Percentiles rank a stretch among this genome's conserved stretches.
phyloP scores from a whole-genome alignment of 2,329 filamentous ascomycete species.

The Colletotrichum lupini region DNA sequence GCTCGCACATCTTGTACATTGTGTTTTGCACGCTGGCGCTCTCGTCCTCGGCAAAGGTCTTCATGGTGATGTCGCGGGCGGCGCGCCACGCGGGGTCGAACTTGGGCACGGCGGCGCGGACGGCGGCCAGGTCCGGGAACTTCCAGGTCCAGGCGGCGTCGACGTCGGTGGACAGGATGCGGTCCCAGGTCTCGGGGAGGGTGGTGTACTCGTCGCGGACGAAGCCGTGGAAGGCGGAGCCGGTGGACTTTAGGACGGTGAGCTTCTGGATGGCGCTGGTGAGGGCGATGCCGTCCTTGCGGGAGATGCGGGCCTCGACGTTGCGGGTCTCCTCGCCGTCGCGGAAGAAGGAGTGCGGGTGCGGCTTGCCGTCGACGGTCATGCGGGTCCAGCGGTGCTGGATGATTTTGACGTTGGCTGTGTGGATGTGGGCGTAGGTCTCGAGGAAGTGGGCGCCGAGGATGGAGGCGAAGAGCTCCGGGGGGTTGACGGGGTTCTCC shows the following conservation, averaged over 20 bases:
- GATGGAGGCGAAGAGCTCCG: conserved; percentile 89
- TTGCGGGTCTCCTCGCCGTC: conserved; percentile 90
- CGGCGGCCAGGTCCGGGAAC: conserved; percentile 74
- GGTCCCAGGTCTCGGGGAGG: conserved; percentile 90
- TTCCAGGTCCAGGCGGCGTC: conserved; percentile 90
- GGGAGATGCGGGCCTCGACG: conserved; percentile 77
- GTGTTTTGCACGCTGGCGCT: conserved; percentile 95
- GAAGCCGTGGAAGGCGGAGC: conserved; percentile 95
- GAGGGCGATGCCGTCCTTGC: conserved; percentile 78
- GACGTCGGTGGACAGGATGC: conserved; percentile 94
- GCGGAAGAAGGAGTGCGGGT: conserved; percentile 94
- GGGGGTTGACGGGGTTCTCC: conserved; percentile 89
- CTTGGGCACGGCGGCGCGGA: conserved; percentile 69
- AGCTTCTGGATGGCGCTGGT: conserved; percentile 83
- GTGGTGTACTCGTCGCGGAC: conserved; percentile 94
- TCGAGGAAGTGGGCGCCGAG: conserved; percentile 90
- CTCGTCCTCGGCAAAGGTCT: conserved; percentile 89
- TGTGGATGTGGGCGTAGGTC: conserved; percentile 88
- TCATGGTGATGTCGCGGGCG: conserved; percentile 87
- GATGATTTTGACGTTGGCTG: conserved; percentile 82
- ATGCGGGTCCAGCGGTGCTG: conserved; percentile 95
- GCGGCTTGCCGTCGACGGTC: conserved; percentile 85
- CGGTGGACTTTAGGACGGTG: conserved; percentile 94
- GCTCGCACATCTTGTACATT: conserved; percentile 98
- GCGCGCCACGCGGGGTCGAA: conserved; percentile 85